Base-by-base conservation (phyloP, 2,329 filamentous ascomycete species). In the Whalleya microplaca region DNA sequence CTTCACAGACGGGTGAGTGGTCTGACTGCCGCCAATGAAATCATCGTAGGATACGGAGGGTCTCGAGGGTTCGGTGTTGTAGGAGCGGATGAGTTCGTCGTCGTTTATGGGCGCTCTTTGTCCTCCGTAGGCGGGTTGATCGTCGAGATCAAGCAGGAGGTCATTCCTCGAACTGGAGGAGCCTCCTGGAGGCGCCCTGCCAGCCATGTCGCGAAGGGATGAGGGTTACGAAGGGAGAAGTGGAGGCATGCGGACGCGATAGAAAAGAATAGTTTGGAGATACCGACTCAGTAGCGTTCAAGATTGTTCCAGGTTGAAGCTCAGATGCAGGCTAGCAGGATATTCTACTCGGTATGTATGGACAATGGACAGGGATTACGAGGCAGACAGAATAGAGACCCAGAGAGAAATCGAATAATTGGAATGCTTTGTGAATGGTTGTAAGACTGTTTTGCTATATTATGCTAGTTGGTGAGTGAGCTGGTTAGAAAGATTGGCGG, bases 11-110 rank as follows among this genome's bases (percentile, higher is more conserved):
- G 79, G 72, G 48, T 82, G 79, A 51, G 80, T 75, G 57, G 80
- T 76, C 59, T 79, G 80, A 62, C 79, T 78, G 48, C 80, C 86
- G 62, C 94, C 94, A 61, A 98, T 88, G 73, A 97, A 98, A 68
- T 95, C 90, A 80, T 97, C 94, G 76, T 97, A 97, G 56, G 92
- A 96, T 50, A 94, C 87, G 21, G 93, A 97, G 50, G 92, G 91
- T 64, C 94, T 89, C 55, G 86, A 76, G 59, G 84, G 83, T 45
- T 85, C 81, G 68, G 90, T 84, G 76, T 91, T 84, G 76, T 91
- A 93, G 63, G 85, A 85, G 71, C 86, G 84, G 70, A 94, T 78
- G 46, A 96, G 80, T 64, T 93, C 87, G 64, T 96, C 89, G 72
- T 96, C 92, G 72, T 88, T 88, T 59, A 90, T 79, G n/a, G 89